Evolutionary conservation across 2,329 filamentous ascomycete genomes (phyloP).

Genomic region (Aspergillus tanneri): DNA sequence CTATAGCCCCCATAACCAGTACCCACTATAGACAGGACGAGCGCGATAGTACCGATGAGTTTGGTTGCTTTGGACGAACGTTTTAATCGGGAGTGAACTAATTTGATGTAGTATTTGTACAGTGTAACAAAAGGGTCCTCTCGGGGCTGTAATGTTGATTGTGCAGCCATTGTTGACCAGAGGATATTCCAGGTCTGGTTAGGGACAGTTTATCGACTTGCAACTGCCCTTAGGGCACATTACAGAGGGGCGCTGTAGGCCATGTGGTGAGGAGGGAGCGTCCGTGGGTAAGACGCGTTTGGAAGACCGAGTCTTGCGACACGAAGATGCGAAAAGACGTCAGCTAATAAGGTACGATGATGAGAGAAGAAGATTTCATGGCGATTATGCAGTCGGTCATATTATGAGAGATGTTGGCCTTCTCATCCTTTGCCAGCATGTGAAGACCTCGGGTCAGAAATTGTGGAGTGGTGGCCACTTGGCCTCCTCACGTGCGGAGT

Average conservation of each 20-base stretch:
- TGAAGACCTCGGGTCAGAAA: slow-evolving; percentile 26
- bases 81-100: slow-evolving; percentile 54
- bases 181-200: not conserved
- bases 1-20: slow-evolving; percentile 74
- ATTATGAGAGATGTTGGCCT: slow-evolving; percentile 11
- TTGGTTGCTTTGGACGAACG: slow-evolving; percentile 69
- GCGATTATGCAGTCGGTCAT: slow-evolving; percentile 11
- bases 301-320: not conserved
- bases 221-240: slow-evolving; percentile 15
- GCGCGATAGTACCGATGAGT: slow-evolving; percentile 71
- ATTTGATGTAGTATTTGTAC: slow-evolving; percentile 50
- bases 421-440: slow-evolving; percentile 20
- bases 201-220: not conserved
- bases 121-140: slow-evolving; percentile 68
- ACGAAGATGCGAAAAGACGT: not conserved
- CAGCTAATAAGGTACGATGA: not conserved
- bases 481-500: slow-evolving; percentile 25
- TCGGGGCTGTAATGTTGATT: slow-evolving; percentile 73
- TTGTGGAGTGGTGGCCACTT: slow-evolving; percentile 17
- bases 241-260: slow-evolving; percentile 16
- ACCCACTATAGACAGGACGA: slow-evolving; percentile 75
- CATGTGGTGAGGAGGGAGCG: slow-evolving; percentile 15
- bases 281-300: slow-evolving; percentile 6
- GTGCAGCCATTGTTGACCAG: slow-evolving; percentile 66
- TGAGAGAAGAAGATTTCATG: not conserved